These are phyloP conservation scores for Castanea mollissima DNA, from an alignment of 306 rosid genomes.

Conservation along the genomic window DNA sequence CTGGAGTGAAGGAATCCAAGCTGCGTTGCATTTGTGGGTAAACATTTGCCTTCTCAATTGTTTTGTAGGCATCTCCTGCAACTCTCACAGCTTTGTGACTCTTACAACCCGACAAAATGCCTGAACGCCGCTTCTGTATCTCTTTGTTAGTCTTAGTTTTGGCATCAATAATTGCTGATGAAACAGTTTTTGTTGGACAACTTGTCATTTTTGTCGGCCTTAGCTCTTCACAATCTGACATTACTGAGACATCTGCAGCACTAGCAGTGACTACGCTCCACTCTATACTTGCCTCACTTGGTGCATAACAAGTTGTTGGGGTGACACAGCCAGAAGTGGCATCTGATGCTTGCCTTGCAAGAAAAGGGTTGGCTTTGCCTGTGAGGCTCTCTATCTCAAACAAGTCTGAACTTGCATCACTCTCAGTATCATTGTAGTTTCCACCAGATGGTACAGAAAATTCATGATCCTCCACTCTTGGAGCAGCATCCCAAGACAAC, in stretches of 20 bases:
- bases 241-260: constrained; percentile 64
- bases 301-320: constrained; percentile 76
- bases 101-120: constrained; percentile 63
- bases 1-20: constrained; percentile 36
- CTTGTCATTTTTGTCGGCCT: constrained; percentile 40
- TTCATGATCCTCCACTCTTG: constrained; percentile 38
- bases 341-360: constrained; percentile 44
- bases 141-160: constrained; percentile 37
- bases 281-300: constrained; percentile 93
- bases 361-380: constrained; percentile 46
- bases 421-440: constrained; percentile 52
- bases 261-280: constrained; percentile 96
- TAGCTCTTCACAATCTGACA: constrained; percentile 73
- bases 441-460: constrained; percentile 30
- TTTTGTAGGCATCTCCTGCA: constrained; percentile 52
- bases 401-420: constrained; percentile 95
- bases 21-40: constrained; percentile 15
- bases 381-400: constrained; percentile 84
- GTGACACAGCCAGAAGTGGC: constrained; percentile 50
- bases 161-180: constrained; percentile 18
- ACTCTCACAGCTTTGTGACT: constrained; percentile 73
- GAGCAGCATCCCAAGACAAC: constrained; percentile 40
- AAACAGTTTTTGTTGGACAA: constrained; percentile 24
- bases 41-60: constrained; percentile 30
- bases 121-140: constrained; percentile 34